phyloP scores from a whole-genome alignment of 2,329 filamentous ascomycete genomes.

The Aureobasidium sp. region DNA sequence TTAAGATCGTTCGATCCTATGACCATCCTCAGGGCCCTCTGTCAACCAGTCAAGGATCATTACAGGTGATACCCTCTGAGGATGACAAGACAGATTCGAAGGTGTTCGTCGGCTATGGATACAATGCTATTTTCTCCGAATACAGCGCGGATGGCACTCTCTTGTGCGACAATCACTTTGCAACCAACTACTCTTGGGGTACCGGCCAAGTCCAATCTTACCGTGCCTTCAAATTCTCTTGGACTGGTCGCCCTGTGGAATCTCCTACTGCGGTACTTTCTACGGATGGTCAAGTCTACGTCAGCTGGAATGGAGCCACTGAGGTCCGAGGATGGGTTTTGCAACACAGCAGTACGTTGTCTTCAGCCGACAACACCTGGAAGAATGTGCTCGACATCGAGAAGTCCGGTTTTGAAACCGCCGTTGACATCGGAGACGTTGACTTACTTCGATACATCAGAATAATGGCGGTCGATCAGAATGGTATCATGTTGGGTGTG shows the following conservation, averaged over 20 bases:
- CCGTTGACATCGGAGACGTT: conserved; percentile 12
- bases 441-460: conserved; percentile 12
- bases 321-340: conserved; percentile 21
- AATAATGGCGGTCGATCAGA: conserved; percentile 12
- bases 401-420: conserved; percentile 22
- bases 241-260: conserved; percentile 21
- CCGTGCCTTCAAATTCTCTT: conserved; percentile 23
- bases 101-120: conserved; percentile 24
- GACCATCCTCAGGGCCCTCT: conserved; percentile 22
- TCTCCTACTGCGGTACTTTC: conserved; percentile 17
- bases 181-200: conserved; percentile 22
- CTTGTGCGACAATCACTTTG: conserved; percentile 24
- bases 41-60: conserved; percentile 23
- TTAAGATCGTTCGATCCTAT: conserved; percentile 25
- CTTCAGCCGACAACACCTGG: conserved; percentile 17
- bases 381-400: conserved; percentile 15
- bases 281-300: conserved; percentile 14
- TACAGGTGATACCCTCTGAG: conserved; percentile 19
- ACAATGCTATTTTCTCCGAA: conserved; percentile 24
- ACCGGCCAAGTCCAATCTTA: conserved; percentile 25
- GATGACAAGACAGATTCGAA: conserved; percentile 14
- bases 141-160: conserved; percentile 22
- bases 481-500: conserved; percentile 7
- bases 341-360: conserved; percentile 15
- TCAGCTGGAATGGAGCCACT: conserved; percentile 27